Evolutionary conservation across 805 yeast genomes (phyloP), one percentile per base, ranked within the genome.

Genomic region (Hanseniaspora vineae): DNA sequence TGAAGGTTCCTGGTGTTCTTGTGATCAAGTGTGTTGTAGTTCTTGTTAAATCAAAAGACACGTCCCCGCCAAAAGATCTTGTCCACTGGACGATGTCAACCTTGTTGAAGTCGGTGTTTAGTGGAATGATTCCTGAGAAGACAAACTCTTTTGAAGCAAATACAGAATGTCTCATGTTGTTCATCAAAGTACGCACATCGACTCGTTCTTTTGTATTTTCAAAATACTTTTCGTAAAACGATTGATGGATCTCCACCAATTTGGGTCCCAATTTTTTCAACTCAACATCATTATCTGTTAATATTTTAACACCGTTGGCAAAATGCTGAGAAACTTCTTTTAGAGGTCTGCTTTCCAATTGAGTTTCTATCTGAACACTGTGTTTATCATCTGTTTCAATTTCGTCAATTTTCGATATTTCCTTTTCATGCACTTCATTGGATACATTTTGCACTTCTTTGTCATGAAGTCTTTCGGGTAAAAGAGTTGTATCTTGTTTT

Each of bases 41-140:
- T 15, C 78, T 76, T 43, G 75, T 71, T 20, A 84, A 80, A 49
- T 85, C 88, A 3, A 79, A 70, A 1, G 82, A 82, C 8, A 90
- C 88, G 2, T 70, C 70, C 0, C 96, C 97, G 1, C 98, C 98
- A 70, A 90, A 90, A 47, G 89, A 85, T 45, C 76, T 75, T 12
- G 90, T 84, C 97, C 97, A 90, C 19, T 81, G 77, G 1, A 89
- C 96, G 42, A 92, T 84, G 59, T 87, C 96, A 3, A 94, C 92
- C 33, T 72, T 66, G 46, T 82, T 80, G 15, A 84, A 66, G 47
- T 78, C 74, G 12, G 80, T 71, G 1, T 92, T 92, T n/a, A 86
- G 60, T 1, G 97, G 97, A 19, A 92, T 73, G n/a, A 90, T 72
- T 0, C 97, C 97, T 3, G 95, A 83, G 54, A 92, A 82, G 17